Evolutionary conservation across 306 rosid genomes (phyloP), one percentile per base, ranked within the genome.

Genomic region (Medicago ruthenica): DNA sequence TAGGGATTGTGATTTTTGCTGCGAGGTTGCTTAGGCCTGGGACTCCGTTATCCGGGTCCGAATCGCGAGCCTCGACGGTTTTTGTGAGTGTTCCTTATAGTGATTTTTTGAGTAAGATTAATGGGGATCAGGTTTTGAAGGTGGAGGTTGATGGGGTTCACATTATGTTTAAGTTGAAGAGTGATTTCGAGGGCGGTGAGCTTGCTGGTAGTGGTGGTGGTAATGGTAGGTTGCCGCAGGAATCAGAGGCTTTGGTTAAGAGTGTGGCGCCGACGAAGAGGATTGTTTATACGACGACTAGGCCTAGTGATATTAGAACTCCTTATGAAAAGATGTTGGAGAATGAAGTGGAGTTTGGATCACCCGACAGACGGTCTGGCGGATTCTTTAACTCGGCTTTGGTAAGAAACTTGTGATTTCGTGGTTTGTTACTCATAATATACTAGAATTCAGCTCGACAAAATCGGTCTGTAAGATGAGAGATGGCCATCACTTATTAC

Each of bases 111-210:
- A 89, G 93, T 59, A 95, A 87, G 79, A 83, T 95, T 6, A 92
- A 90, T 76, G 20, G 80, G 55, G 88, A 95, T 72, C 93, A 89
- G 79, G 97, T 95, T 22, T 96, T 87, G 77, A 95, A 95, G 81
- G 99, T 92, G 63, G 96, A 95, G 89, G 99, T 95, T 74, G 99
- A 95, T 81, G 98, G 97, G 62, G 92, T 95, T 40, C 97, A 89
- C 70, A 84, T 95, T 20, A 89, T 86, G 99, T 95, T 90, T 67
- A 95, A 92, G 86, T 76, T 95, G 87, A 95, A 95, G 82, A 77
- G 89, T 44, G 97, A 89, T 47, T 71, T 78, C 82, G 68, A 65
- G 39, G 39, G 79, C 89, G 82, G 87, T 85, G 97, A 86, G 82
- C 97, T 92, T 42, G 76, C 82, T 72, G 83, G 67, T 61, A 13